Percentiles rank a stretch among this genome's conserved stretches.
Conservation (phyloP, 305 asterid genomes). For the Rubia peregrina region DNA sequence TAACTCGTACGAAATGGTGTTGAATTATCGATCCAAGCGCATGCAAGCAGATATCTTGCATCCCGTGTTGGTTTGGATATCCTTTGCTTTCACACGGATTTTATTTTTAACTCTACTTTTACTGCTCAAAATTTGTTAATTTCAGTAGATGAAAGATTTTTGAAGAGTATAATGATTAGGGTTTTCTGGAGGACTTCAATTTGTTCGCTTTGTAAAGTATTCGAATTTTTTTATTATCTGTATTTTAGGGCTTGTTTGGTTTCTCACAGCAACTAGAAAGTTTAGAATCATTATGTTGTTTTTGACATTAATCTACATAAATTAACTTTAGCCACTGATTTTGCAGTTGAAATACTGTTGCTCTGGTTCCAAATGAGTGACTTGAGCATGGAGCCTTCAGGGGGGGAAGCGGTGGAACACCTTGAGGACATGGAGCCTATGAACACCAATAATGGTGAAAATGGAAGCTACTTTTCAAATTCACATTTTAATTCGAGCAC, state of each 20-base stretch:
- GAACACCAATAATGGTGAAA: conserved; percentile 22
- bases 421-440: conserved; percentile 12
- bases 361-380: conserved; percentile 15
- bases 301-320: not conserved
- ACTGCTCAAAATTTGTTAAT: not conserved
- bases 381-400: conserved; percentile 22
- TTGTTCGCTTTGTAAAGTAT: not conserved
- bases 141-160: not conserved
- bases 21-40: not conserved
- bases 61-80: not conserved
- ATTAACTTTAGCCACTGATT: not conserved
- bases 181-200: not conserved
- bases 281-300: not conserved
- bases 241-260: not conserved
- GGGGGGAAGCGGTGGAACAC: conserved; percentile 22
- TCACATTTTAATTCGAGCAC: conserved; percentile 27
- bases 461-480: conserved; percentile 23
- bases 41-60: not conserved
- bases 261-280: not conserved
- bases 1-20: not conserved
- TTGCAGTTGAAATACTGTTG: conserved; percentile 1
- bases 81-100: not conserved
- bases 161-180: not conserved
- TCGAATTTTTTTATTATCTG: not conserved
- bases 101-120: not conserved